These are phyloP conservation scores for Pseudopyricularia javanii DNA, from an alignment of 2,329 filamentous ascomycete genomes.

Conservation along the genomic window DNA sequence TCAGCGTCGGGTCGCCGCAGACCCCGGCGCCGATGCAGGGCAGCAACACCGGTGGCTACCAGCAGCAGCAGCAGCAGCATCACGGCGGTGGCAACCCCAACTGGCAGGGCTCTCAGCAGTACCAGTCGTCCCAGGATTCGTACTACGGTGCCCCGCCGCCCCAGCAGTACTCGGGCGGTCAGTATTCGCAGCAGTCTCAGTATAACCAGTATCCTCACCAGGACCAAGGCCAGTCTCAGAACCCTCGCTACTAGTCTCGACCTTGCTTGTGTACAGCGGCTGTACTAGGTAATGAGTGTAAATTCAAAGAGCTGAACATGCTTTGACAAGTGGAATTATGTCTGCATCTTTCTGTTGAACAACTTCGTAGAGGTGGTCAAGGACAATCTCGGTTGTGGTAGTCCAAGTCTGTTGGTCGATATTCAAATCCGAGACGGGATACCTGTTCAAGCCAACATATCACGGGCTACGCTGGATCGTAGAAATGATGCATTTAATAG, in stretches of 20 bases:
- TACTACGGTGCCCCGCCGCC: not conserved
- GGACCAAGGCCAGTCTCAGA: not conserved
- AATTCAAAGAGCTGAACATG: no score
- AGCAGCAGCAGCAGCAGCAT: not conserved
- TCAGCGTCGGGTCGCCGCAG: conserved; percentile 24
- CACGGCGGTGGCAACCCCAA: not conserved
- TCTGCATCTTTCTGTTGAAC: no score
- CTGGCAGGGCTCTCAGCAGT: not conserved
- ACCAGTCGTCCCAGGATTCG: not conserved
- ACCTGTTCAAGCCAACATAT: no score
- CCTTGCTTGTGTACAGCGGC: no score
- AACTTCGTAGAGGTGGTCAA: no score
- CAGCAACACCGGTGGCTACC: not conserved
- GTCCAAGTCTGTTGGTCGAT: no score
- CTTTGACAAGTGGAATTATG: no score
- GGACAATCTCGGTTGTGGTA: no score
- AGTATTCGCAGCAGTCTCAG: not conserved
- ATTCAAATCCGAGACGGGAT: no score
- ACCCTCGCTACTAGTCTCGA: not conserved
- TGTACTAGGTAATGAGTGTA: no score
- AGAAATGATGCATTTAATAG: no score
- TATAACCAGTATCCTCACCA: not conserved
- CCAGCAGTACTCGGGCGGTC: not conserved
- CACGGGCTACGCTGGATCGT: no score
- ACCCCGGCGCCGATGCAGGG: conserved; percentile 6